phyloP scores from a whole-genome alignment of 352 stramenopile genomes.

The Phytopythium mirpurense region DNA sequence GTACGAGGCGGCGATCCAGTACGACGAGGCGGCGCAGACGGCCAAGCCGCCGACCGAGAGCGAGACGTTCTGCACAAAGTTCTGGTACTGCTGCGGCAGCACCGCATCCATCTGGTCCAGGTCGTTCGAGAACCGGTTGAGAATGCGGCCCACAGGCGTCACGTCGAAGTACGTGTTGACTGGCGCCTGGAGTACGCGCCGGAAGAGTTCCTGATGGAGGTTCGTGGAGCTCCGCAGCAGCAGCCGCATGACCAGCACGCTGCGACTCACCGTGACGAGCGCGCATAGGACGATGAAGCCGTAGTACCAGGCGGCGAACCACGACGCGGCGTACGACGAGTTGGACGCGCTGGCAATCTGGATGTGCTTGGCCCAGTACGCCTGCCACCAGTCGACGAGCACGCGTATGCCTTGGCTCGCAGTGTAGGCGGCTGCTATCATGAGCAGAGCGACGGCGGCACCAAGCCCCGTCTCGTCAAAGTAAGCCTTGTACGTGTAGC shows the following conservation, averaged over 20 bases:
- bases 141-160: constrained; percentile 43
- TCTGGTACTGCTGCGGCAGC: constrained; percentile 35
- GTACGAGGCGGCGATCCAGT: constrained; percentile 39
- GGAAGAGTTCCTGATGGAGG: constrained; percentile 33
- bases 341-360: constrained; percentile 12
- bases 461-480: constrained; percentile 24
- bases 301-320: constrained; percentile 29
- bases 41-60: constrained; percentile 27
- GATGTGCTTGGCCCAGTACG: constrained; percentile 31
- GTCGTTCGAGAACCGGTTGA: constrained; percentile 51
- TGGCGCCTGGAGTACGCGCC: constrained; percentile 32
- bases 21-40: constrained; percentile 33
- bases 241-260: constrained; percentile 20
- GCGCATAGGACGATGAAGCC: constrained; percentile 21
- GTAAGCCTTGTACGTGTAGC: constrained; percentile 20
- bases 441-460: constrained; percentile 13
- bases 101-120: constrained; percentile 39
- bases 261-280: constrained; percentile 13
- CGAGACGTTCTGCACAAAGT: constrained; percentile 17
- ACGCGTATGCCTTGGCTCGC: constrained; percentile 17
- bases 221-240: constrained; percentile 21
- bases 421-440: constrained; percentile 8
- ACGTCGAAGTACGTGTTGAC: constrained; percentile 48
- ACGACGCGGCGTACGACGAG: constrained; percentile 28
- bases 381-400: constrained; percentile 31